Evolutionary conservation across 2,329 filamentous ascomycete genomes (phyloP).

Genomic region (Hymenoscyphus scutula): DNA sequence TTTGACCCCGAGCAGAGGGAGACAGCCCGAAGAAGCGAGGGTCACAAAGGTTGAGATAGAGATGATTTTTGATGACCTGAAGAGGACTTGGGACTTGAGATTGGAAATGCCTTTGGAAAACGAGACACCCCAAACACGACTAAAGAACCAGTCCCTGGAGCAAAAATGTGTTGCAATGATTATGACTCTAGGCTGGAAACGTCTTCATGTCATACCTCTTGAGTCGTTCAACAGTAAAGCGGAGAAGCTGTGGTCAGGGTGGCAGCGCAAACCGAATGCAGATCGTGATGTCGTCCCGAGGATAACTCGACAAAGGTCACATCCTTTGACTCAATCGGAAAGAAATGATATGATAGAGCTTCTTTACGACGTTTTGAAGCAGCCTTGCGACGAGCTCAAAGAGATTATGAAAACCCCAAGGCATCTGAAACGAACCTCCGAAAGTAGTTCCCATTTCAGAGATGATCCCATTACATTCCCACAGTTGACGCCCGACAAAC

Average conservation of each 20-base stretch:
- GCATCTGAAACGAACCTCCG: too few species aligned
- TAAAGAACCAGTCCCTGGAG: not conserved
- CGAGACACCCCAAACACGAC: conserved; percentile 11
- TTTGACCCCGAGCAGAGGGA: not conserved
- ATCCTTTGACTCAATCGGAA: conserved; percentile 9
- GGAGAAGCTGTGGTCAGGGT: too few species aligned
- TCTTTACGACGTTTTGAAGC: conserved; percentile 1
- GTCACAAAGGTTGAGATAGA: not conserved
- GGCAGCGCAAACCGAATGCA: conserved; percentile 18
- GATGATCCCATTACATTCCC: conserved; percentile 11
- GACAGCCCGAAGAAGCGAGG: too few species aligned
- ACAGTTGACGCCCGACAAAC: not conserved
- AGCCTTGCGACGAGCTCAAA: conserved; percentile 1
- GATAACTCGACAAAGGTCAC: not conserved
- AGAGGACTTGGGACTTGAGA: conserved; percentile 13
- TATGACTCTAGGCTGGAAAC: conserved; percentile 1
- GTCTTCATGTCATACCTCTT: not conserved
- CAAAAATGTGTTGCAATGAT: conserved; percentile 14
- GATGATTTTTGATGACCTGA: conserved; percentile 12
- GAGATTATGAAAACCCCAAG: not conserved
- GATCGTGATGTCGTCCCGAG: conserved; percentile 18
- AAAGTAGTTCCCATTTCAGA: too few species aligned
- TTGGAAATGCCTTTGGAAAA: conserved; percentile 5
- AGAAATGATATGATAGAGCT: conserved; percentile 6
- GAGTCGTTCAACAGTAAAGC: too few species aligned